Evolutionary conservation across 805 yeast species (phyloP).

Genomic region (Blastobotrys muscicola): DNA sequence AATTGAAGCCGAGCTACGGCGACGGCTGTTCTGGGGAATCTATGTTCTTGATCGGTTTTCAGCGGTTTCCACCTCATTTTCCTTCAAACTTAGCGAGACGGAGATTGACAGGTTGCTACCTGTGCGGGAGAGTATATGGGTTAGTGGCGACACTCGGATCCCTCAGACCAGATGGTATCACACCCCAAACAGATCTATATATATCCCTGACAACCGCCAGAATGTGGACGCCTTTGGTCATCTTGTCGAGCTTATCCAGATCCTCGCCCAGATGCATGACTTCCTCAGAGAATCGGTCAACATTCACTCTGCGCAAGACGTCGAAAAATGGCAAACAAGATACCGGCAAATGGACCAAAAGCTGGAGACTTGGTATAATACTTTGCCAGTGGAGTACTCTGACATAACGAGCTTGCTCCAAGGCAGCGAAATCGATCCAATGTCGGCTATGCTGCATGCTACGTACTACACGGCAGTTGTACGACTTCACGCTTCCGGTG

Average conservation of each 20-base stretch:
- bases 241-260: slow-evolving; percentile 15
- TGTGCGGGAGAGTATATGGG: slow-evolving; percentile 9
- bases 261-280: slow-evolving; percentile 19
- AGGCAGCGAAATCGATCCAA: slow-evolving; percentile 8
- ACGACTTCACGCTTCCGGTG: slow-evolving; percentile 21
- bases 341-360: slow-evolving; percentile 15
- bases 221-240: slow-evolving; percentile 14
- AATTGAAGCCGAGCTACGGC: slow-evolving; percentile 16
- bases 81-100: slow-evolving; percentile 16
- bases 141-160: slow-evolving; percentile 1
- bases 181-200: slow-evolving; percentile 3
- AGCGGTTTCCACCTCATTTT: slow-evolving; percentile 19
- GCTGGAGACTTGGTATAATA: slow-evolving; percentile 17
- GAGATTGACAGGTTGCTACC: slow-evolving; percentile 18
- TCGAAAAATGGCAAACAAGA: slow-evolving; percentile 19
- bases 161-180: slow-evolving; percentile 10
- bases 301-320: slow-evolving; percentile 16
- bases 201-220: slow-evolving; percentile 1
- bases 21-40: slow-evolving; percentile 22
- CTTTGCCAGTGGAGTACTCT: slow-evolving; percentile 11
- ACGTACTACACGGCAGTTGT: slow-evolving; percentile 18
- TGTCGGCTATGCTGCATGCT: slow-evolving; percentile 15
- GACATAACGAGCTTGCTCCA: slow-evolving; percentile 2
- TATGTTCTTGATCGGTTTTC: slow-evolving; percentile 18
- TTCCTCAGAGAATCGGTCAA: slow-evolving; percentile 19